A percentile compares a stretch with the other conserved stretches of the same genome.
These are phyloP conservation scores for Graphilbum sp. DNA, from an alignment of 2,329 filamentous ascomycete species.

Conservation along the genomic window DNA sequence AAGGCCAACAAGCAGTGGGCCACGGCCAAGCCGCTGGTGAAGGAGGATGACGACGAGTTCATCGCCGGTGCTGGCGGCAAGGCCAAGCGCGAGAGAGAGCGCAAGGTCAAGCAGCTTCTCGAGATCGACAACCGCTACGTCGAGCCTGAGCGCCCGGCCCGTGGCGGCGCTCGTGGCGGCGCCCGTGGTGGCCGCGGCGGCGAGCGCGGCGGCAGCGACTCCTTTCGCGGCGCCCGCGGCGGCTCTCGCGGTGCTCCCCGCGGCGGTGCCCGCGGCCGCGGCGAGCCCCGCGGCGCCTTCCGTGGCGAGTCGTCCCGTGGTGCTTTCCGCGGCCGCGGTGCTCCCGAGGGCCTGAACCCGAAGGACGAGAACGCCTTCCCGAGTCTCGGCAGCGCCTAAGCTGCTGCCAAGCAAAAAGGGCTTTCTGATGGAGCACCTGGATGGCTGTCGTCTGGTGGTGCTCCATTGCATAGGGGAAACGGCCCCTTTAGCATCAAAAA, in stretches of 20 bases:
- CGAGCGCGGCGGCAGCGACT: slow-evolving; percentile 28
- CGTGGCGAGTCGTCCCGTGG: slow-evolving; percentile 26
- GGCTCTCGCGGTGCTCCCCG: slow-evolving; percentile 29
- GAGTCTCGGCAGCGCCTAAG: slow-evolving; percentile 32
- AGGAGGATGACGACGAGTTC: slow-evolving; percentile 58
- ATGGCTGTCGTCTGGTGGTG: too few species aligned
- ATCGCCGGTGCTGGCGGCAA: slow-evolving; percentile 61
- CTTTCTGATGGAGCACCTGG: too few species aligned
- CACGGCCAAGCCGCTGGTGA: slow-evolving; percentile 54
- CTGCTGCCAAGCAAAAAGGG: background rate
- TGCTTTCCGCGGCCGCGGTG: slow-evolving; percentile 25
- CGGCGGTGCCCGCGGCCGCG: slow-evolving; percentile 25
- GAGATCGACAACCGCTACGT: slow-evolving; percentile 77
- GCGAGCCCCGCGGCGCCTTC: slow-evolving; percentile 18
- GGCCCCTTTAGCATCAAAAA: background rate
- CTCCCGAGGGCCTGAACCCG: slow-evolving; percentile 30
- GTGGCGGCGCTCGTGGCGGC: slow-evolving; percentile 36
- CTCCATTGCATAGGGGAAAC: too few species aligned
- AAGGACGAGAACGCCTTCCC: slow-evolving; percentile 43
- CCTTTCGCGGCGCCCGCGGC: slow-evolving; percentile 23
- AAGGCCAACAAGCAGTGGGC: slow-evolving; percentile 89
- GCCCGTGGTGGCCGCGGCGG: slow-evolving; percentile 29
- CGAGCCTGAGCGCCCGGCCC: slow-evolving; percentile 47
- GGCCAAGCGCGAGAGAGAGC: slow-evolving; percentile 69
- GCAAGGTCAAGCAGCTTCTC: slow-evolving; percentile 78